These are phyloP conservation scores for Linum usitatissimum DNA, from an alignment of 345 rosid species.

Conservation along the genomic window DNA sequence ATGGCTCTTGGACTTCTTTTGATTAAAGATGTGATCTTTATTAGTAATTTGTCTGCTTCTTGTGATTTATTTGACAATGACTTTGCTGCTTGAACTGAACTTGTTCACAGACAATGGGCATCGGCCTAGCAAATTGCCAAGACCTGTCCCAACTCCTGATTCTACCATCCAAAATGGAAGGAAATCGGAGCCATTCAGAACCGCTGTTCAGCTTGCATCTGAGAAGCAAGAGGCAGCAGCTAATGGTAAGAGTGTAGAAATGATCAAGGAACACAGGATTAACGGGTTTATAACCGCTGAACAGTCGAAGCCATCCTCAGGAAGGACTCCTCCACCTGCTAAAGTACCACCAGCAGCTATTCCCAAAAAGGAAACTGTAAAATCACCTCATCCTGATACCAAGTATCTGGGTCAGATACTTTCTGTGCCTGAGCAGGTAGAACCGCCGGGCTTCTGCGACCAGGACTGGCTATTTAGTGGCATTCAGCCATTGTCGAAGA, in stretches of 20 bases:
- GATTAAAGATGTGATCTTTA: not conserved
- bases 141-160: not conserved
- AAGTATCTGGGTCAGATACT: conserved; percentile 10
- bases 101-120: not conserved
- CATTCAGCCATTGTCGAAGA: not conserved
- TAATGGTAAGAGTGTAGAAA: not conserved
- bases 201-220: not conserved
- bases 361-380: not conserved
- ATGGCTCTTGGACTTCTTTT: not conserved
- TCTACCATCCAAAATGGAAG: not conserved
- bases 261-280: not conserved
- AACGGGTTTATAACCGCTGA: conserved; percentile 2
- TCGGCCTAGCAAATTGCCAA: not conserved
- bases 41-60: not conserved
- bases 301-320: not conserved
- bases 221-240: conserved; percentile 1
- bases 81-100: not conserved
- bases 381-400: conserved; percentile 6
- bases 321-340: not conserved
- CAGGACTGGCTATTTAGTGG: conserved; percentile 3
- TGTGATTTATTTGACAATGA: not conserved
- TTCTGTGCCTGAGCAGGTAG: not conserved
- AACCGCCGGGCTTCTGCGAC: not conserved
- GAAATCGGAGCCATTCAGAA: not conserved
- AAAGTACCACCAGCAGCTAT: not conserved